Conservation (phyloP, 768 basidiomycete species). For the Lentinula edodes region DNA sequence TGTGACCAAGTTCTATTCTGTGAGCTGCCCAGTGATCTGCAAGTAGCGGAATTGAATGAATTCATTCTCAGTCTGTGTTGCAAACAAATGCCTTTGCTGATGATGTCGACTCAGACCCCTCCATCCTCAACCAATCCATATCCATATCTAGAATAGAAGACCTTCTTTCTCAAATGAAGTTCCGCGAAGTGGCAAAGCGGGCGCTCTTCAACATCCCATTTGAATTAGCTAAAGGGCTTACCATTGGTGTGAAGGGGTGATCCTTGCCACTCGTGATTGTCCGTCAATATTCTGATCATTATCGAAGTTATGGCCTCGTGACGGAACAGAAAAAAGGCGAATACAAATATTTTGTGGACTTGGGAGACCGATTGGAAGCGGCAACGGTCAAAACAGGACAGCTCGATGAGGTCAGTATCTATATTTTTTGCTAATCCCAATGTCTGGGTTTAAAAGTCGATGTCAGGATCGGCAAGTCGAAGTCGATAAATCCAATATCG, state of each 20-base stretch:
- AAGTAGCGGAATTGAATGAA: not conserved
- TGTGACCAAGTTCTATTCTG: slow-evolving; percentile 72
- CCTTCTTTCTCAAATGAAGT: slow-evolving; percentile 72
- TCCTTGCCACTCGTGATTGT: slow-evolving; percentile 17
- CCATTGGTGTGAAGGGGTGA: slow-evolving; percentile 79
- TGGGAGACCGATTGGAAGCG: slow-evolving; percentile 73
- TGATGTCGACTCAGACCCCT: slow-evolving; percentile 29
- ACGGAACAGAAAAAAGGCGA: slow-evolving; percentile 82
- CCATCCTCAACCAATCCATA: slow-evolving; percentile 59
- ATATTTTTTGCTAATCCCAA: not conserved
- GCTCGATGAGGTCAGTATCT: slow-evolving; percentile 60
- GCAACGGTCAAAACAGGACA: slow-evolving; percentile 66
- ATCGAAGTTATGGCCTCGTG: slow-evolving; percentile 74
- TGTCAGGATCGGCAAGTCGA: slow-evolving; percentile 39
- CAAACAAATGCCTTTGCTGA: slow-evolving; percentile 47
- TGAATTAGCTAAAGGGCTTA: slow-evolving; percentile 65
- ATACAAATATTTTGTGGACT: slow-evolving; percentile 80
- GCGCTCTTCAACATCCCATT: slow-evolving; percentile 80
- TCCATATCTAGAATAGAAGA: slow-evolving; percentile 78
- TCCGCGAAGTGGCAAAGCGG: slow-evolving; percentile 79
- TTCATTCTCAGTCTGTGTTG: slow-evolving; percentile 48
- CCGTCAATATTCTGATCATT: slow-evolving; percentile 3
- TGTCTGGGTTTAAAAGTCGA: not conserved
- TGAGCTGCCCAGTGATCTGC: slow-evolving; percentile 26
- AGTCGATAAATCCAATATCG: slow-evolving; percentile 36